Evolutionary conservation across 805 yeast genomes (phyloP).

Genomic region (Hermanozyma aechmeae): DNA sequence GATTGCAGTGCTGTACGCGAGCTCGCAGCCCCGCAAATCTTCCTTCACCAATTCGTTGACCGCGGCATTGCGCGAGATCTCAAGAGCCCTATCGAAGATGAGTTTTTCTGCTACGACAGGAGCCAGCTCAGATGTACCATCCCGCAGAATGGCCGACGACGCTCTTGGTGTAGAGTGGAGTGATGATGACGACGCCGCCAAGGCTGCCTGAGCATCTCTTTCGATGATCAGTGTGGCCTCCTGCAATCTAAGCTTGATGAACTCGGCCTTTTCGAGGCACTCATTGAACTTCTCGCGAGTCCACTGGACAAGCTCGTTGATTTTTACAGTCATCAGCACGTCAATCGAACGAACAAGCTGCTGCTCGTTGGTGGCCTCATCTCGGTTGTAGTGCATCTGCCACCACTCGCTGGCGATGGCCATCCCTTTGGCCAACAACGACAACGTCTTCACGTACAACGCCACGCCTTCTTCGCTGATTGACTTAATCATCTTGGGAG

Average conservation of each 20-base stretch:
- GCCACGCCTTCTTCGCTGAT: slow-evolving; percentile 82
- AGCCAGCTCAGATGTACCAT: not conserved
- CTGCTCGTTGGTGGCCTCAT: slow-evolving; percentile 5
- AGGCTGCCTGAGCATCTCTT: too few species aligned
- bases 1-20: slow-evolving; percentile 81
- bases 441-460: slow-evolving; percentile 73
- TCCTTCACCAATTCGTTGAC: slow-evolving; percentile 73
- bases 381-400: slow-evolving; percentile 34
- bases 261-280: slow-evolving; percentile 81
- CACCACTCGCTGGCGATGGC: slow-evolving; percentile 84
- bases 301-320: slow-evolving; percentile 82
- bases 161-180: too few species aligned
- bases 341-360: slow-evolving; percentile 7
- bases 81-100: slow-evolving; percentile 88
- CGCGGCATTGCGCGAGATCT: slow-evolving; percentile 87
- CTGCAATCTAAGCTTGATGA: slow-evolving; percentile 47
- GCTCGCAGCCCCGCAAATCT: slow-evolving; percentile 69
- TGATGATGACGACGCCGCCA: too few species aligned
- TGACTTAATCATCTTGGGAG: slow-evolving; percentile 45
- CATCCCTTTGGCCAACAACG: slow-evolving; percentile 82
- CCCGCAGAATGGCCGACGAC: too few species aligned
- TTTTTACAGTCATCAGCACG: slow-evolving; percentile 21
- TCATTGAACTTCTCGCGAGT: slow-evolving; percentile 83
- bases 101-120: slow-evolving; percentile 67
- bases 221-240: slow-evolving; percentile 34